Percentiles rank a stretch among this genome's conserved stretches.
Evolutionary conservation across 331 rosid genomes (phyloP).

Genomic region (Malus hybrid): DNA sequence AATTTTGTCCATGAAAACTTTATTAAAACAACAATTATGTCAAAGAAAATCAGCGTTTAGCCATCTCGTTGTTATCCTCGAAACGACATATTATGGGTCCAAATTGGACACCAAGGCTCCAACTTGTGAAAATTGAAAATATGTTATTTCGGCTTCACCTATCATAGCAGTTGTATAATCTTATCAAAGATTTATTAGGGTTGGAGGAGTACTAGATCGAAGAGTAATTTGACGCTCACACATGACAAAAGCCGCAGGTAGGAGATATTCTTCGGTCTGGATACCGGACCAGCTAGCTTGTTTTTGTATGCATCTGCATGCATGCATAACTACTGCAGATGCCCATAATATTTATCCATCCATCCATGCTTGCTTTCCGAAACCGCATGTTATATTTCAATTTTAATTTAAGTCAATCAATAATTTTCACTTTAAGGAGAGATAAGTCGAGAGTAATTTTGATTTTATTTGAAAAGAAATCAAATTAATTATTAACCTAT

Average conservation of each 20-base stretch:
- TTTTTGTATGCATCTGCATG: neutral
- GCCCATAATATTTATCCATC: neutral
- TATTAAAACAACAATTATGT: too few relatives aligned
- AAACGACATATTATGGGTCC: neutral
- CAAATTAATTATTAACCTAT: neutral
- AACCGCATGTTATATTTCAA: neutral
- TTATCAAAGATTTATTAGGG: neutral
- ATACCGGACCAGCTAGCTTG: neutral
- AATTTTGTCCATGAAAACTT: neutral
- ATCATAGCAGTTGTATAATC: neutral
- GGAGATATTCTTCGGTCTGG: too few relatives aligned
- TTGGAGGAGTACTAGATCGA: neutral
- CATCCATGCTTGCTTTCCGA: neutral
- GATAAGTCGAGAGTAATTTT: neutral
- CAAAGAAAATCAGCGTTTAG: neutral
- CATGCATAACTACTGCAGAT: neutral
- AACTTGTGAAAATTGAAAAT: neutral
- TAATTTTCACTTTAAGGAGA: neutral
- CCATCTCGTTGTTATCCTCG: too few relatives aligned
- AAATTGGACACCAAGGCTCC: neutral
- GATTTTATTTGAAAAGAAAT: neutral
- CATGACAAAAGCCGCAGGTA: neutral
- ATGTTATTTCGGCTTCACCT: neutral
- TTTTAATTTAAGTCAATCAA: neutral
- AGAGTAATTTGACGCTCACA: neutral